Percentiles rank a stretch among this genome's conserved stretches.
These are phyloP conservation scores for Penicillium frequentans DNA, from an alignment of 2,329 filamentous ascomycete species.

Conservation along the genomic window DNA sequence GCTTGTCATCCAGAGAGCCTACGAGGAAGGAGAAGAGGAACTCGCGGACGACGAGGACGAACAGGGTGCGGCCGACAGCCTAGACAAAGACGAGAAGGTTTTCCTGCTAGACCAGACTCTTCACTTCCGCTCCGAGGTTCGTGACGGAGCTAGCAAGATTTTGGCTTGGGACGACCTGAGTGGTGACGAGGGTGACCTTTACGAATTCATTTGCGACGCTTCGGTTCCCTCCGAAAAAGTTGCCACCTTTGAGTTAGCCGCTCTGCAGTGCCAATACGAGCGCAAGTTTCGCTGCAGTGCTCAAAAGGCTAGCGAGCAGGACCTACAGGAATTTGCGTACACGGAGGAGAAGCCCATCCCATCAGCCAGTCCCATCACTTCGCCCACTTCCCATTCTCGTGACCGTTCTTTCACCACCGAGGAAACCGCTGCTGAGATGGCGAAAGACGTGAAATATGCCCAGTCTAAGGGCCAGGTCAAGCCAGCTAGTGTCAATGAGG, in stretches of 20 bases:
- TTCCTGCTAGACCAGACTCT: conserved; percentile 93
- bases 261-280: conserved; percentile 95
- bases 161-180: conserved; percentile 94
- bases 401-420: conserved; percentile 37
- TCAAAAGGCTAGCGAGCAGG: conserved; percentile 75
- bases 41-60: conserved; percentile 87
- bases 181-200: conserved; percentile 91
- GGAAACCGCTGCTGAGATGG: conserved; percentile 46
- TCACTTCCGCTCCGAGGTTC: conserved; percentile 79
- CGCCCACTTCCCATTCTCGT: conserved; percentile 42
- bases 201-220: conserved; percentile 91
- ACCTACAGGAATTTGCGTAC: conserved; percentile 83
- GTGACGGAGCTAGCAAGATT: conserved; percentile 78
- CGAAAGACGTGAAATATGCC: conserved; percentile 45
- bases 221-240: conserved; percentile 70
- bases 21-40: conserved; percentile 96
- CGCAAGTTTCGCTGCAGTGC: conserved; percentile 83
- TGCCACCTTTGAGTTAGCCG: conserved; percentile 75
- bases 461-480: conserved; percentile 42
- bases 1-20: conserved; percentile 91
- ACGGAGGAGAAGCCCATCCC: conserved; percentile 61
- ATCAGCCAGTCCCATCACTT: conserved; percentile 57
- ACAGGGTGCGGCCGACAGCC: conserved; percentile 72
- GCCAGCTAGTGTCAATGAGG: conserved; percentile 40
- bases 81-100: conserved; percentile 95